Evolutionary conservation across 306 rosid genomes (phyloP).

Genomic region (Glycine tomentella): DNA sequence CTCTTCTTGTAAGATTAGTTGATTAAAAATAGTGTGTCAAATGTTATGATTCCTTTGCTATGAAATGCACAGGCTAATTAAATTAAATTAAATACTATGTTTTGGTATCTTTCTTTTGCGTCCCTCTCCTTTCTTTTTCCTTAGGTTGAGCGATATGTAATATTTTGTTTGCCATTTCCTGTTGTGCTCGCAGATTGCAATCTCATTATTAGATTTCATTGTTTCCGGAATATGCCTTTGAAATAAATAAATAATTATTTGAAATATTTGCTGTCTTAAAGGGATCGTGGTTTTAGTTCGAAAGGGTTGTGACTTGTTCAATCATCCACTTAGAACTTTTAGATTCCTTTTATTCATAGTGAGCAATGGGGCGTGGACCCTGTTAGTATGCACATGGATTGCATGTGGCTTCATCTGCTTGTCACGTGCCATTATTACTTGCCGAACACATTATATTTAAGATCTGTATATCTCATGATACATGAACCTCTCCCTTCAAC

Average conservation of each 20-base stretch:
- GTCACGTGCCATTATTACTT: conserved; percentile 56
- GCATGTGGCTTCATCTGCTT: conserved; percentile 49
- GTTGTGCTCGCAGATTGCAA: conserved; percentile 33
- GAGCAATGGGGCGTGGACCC: conserved; percentile 45
- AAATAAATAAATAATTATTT: not conserved
- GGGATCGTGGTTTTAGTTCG: conserved; percentile 1
- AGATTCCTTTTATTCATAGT: conserved; percentile 18
- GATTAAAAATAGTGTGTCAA: conserved; percentile 56
- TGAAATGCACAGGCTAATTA: conserved; percentile 52
- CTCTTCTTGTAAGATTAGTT: conserved; percentile 43
- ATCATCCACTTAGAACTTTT: conserved; percentile 31
- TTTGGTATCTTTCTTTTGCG: conserved; percentile 27
- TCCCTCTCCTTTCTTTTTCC: not conserved
- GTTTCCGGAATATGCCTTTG: conserved; percentile 46
- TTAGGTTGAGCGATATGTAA: conserved; percentile 39
- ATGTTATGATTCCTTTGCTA: conserved; percentile 61
- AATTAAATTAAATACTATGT: conserved; percentile 36
- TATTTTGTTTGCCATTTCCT: conserved; percentile 47
- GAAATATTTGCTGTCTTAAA: conserved; percentile 24
- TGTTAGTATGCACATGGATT: conserved; percentile 51
- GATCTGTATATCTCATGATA: conserved; percentile 8
- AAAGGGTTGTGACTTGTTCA: conserved; percentile 34
- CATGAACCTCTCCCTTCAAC: conserved; percentile 16
- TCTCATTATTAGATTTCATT: conserved; percentile 50
- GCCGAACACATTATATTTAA: not conserved